phyloP scores from a whole-genome alignment of 345 rosid genomes.

The Brassica carinata region DNA sequence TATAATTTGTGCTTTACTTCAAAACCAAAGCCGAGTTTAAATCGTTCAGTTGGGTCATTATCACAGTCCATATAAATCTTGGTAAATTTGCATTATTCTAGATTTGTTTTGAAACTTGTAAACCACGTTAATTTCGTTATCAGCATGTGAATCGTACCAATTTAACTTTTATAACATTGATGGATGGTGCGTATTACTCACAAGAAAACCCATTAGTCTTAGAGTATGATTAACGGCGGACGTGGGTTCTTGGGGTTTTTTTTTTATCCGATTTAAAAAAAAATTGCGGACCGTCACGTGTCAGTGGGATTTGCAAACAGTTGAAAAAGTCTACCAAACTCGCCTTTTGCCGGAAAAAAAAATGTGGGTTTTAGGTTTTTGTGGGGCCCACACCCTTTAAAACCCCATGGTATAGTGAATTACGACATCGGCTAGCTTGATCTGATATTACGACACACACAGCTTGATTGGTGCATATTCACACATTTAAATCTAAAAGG shows the following conservation, averaged over 20 bases:
- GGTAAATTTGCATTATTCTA: slow-evolving; percentile 29
- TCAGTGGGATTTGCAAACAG: too few relatives aligned
- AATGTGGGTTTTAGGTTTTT: too few relatives aligned
- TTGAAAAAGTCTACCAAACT: too few relatives aligned
- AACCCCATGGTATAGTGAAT: neutral
- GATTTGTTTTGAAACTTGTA: slow-evolving; percentile 15
- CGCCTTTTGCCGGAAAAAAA: too few relatives aligned
- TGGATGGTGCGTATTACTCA: neutral
- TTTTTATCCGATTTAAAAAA: too few relatives aligned
- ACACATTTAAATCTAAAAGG: neutral
- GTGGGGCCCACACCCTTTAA: too few relatives aligned
- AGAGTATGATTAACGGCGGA: neutral
- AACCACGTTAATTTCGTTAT: slow-evolving; percentile 34
- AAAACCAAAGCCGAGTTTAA: neutral
- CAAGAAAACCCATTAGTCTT: slow-evolving; percentile 11
- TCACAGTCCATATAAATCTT: slow-evolving; percentile 19
- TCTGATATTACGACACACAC: slow-evolving; percentile 23
- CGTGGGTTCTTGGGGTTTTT: too few relatives aligned
- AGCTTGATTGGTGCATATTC: neutral
- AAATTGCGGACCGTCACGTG: too few relatives aligned
- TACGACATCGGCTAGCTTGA: slow-evolving; percentile 26
- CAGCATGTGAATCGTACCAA: slow-evolving; percentile 26
- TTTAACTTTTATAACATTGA: slow-evolving; percentile 23
- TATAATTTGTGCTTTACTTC: slow-evolving; percentile 4
- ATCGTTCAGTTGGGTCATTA: slow-evolving; percentile 21